Base-by-base conservation (phyloP, 805 yeast species). In the Nakazawaea wickerhamii region DNA sequence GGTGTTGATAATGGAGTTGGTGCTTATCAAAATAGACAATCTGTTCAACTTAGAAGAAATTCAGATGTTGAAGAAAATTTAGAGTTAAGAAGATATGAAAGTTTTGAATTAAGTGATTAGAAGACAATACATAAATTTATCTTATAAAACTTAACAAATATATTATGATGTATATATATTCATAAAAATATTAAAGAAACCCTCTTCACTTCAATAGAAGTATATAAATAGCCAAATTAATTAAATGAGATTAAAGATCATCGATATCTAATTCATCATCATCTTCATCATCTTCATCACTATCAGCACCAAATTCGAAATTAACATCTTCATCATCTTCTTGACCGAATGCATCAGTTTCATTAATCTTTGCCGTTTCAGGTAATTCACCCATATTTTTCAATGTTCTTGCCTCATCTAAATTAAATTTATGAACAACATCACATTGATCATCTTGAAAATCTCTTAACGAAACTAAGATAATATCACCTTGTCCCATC, bases 401-500 rank as follows among this genome's bases (percentile, higher is more conserved):
- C 68, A 93, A 75, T 39, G 95, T 81, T 73, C 99, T 86, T 48
- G 99, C 99, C 70, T 93, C 99, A 60, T 93, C 99, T 40, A 96
- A 83, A 65, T 85, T 88, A 69, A 84, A 93, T 69, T 93, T 93
- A 67, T 91, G 95, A 45, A 93, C 91, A 54, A 93, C 97, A 64
- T 93, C 99, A 73, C 97, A 93, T 65, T 86, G 95, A 49, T 87
- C 96, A 59, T 91, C 97, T 70, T 93, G 97, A 80, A 93, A 93
- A 60, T 93, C 99, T 76, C 99, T 89, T 57, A 93, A 78, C 6
- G 96, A 90, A 37, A 91, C 93, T 60, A 93, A 73, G 54, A 93
- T 88, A 56, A 93, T 93, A 64, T 93, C 99, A 71, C 99, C 99
- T 66, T 89, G 98, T 37, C 86, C 86, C 88, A 93, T 90, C 99